Percentiles rank a stretch among this genome's conserved stretches.
These are phyloP conservation scores for Saccharomyces mikatae DNA, from an alignment of 805 yeast species.

Conservation along the genomic window DNA sequence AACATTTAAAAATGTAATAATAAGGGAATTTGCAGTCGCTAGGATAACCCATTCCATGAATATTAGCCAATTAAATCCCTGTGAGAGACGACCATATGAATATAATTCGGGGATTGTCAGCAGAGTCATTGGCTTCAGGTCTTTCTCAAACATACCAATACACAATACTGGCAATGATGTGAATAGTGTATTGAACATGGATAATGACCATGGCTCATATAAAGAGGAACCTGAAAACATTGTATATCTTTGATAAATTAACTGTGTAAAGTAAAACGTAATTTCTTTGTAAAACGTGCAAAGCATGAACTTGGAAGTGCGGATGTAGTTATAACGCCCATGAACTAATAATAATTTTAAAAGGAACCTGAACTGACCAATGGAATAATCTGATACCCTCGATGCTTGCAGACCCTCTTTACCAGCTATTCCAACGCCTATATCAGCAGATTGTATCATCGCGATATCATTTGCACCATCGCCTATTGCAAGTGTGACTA, in stretches of 20 bases:
- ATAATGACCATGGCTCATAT: constrained; percentile 92
- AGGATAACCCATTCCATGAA: constrained; percentile 72
- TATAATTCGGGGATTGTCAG: constrained; percentile 89
- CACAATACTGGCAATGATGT: constrained; percentile 88
- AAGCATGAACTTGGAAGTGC: constrained; percentile 85
- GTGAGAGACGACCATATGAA: constrained; percentile 61
- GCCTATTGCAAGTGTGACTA: constrained; percentile 91
- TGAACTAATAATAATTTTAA: constrained; percentile 81
- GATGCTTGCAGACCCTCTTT: constrained; percentile 97
- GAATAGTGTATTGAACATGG: constrained; percentile 94
- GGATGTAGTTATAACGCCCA: constrained; percentile 89
- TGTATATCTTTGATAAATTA: constrained; percentile 76
- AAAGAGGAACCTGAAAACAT: constrained; percentile 88
- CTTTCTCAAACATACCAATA: constrained; percentile 93
- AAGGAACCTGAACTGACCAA: constrained; percentile 86
- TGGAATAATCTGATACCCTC: constrained; percentile 85
- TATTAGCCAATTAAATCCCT: constrained; percentile 61
- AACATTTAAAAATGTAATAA: constrained; percentile 60
- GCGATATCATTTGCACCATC: constrained; percentile 99
- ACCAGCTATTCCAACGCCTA: constrained; percentile 96
- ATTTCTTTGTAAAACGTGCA: constrained; percentile 94
- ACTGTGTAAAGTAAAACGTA: constrained; percentile 81
- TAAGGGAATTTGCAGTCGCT: constrained; percentile 65
- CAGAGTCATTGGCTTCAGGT: constrained; percentile 77
- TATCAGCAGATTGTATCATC: constrained; percentile 97